Conservation (phyloP, 2,329 filamentous ascomycete species). For the Monilinia polystroma region DNA sequence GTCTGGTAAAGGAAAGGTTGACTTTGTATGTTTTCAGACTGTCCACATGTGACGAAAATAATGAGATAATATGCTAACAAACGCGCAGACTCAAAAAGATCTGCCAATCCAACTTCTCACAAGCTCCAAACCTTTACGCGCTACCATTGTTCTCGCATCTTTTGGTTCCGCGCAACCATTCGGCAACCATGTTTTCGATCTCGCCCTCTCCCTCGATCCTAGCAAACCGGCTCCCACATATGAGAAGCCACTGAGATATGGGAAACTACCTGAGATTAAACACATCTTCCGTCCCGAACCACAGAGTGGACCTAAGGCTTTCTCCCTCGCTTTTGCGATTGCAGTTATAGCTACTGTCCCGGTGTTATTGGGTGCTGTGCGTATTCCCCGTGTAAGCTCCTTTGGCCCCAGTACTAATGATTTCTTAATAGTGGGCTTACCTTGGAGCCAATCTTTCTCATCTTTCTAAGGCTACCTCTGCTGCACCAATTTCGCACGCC, state of each 20-base stretch:
- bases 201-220: slow-evolving; percentile 64
- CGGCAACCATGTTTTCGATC: slow-evolving; percentile 68
- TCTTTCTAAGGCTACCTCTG: slow-evolving; percentile 68
- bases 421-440: slow-evolving; percentile 63
- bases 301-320: slow-evolving; percentile 73
- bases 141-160: slow-evolving; percentile 81
- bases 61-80: slow-evolving; percentile 29
- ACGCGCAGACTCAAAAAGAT: slow-evolving; percentile 75
- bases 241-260: slow-evolving; percentile 75
- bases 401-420: slow-evolving; percentile 30
- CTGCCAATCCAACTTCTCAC: slow-evolving; percentile 79
- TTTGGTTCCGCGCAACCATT: slow-evolving; percentile 74
- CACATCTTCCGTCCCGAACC: slow-evolving; percentile 85
- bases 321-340: slow-evolving; percentile 75
- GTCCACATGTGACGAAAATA: neutral
- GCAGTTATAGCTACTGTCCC: slow-evolving; percentile 74
- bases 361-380: slow-evolving; percentile 66
- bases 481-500: slow-evolving; percentile 76
- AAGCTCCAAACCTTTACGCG: slow-evolving; percentile 66
- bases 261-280: slow-evolving; percentile 79
- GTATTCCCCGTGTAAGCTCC: slow-evolving; percentile 39
- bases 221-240: slow-evolving; percentile 58
- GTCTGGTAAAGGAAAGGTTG: slow-evolving; percentile 79
- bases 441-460: slow-evolving; percentile 84
- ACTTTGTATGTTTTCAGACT: slow-evolving; percentile 64